Base-by-base conservation (phyloP, 805 yeast species). In the Schwanniomyces yamadae region DNA sequence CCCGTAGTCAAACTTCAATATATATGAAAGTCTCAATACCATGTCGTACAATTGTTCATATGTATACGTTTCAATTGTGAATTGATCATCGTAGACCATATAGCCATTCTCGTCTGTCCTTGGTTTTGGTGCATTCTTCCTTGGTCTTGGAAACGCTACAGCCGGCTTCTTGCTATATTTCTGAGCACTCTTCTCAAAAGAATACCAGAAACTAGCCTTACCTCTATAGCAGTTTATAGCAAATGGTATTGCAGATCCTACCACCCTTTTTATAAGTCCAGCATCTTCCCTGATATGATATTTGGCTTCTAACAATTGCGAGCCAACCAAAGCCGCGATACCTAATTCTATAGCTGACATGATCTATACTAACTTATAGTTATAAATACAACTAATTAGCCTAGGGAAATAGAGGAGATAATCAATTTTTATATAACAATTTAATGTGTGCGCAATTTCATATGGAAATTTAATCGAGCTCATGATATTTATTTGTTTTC, bases 1-100 rank as follows among this genome's bases (percentile, higher is more conserved):
- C 2, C 82, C 82, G 49, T 79, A 81, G 39, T 82, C 78, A 42
- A 73, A 58, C 31, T 66, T 74, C 46, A 91, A 66, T 29, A 86
- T 73, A 46, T 76, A 71, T 3, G 95, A 80, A 45, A 87, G 66
- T 42, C 82, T 63, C 42, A 85, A 68, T 5, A 85, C 75, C 48
- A 79, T 72, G 33, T 78, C 80, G 52, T 83, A 80, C 28, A 85
- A 58, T 59, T 89, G 82, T 36, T 62, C 59, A 57, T 84, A 90
- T 0, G 95, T 84, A 54, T 66, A 83, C 9, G 58, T 50, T 50
- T 86, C 89, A 28, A 85, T 45, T 8, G 57, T 57, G 54, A 82
- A 90, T 35, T 73, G 77, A 23, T 71, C 73, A 45, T 78, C 84
- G 45, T 38, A 71, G 42, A 31, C 69, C 58, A 49, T 63, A 58